Evolutionary conservation across 2,329 filamentous ascomycete species (phyloP), one percentile per base, ranked within the genome.

Genomic region (Fusarium clavum): DNA sequence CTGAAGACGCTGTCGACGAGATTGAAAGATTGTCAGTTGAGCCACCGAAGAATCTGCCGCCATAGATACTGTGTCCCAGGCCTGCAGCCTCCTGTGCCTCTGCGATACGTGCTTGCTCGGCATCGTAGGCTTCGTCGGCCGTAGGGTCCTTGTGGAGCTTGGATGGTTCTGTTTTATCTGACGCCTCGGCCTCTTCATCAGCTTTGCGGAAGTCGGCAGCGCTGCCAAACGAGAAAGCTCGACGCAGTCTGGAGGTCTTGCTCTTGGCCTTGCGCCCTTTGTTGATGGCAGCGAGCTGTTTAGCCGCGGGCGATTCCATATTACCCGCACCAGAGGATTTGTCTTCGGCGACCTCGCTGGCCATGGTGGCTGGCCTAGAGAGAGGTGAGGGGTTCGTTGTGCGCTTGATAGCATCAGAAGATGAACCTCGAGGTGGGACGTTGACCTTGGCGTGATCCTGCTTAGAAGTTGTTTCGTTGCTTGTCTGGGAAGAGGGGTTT

Each of bases 221-320:
- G 78, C 95, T 98, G 52, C 96, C 94, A 81, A 99, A 99, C 0
- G 96, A 99, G 76, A 99, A 97, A 0, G 96, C 96, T 73, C 96
- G 88, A 58, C 96, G 90, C 64, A 99, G 84, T 71, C 94, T 87
- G 20, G 92, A 94, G 4, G 92, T 93, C 82, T 98, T 98, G 82
- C 91, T 94, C 78, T 94, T 94, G 70, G 90, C 87, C 77, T 89
- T 92, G 29, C 84, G 84, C 57, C 93, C 93, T 77, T 92, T 95
- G 72, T 91, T 95, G 59, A 98, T 86, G n/a, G 94, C 94, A 47
- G 92, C 90, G 41, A 98, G 87, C 61, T 97, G 94, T 79, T 94
- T 91, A 16, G 92, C 91, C 22, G 95, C 95, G 48, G 92, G 90
- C 72, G 92, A 94, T 64, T 84, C 82, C 44, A 79, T 61, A 57